Evolutionary conservation across 495 filamentous ascomycete species (phyloP).

Genomic region (Penicillium cosmopolitanum): DNA sequence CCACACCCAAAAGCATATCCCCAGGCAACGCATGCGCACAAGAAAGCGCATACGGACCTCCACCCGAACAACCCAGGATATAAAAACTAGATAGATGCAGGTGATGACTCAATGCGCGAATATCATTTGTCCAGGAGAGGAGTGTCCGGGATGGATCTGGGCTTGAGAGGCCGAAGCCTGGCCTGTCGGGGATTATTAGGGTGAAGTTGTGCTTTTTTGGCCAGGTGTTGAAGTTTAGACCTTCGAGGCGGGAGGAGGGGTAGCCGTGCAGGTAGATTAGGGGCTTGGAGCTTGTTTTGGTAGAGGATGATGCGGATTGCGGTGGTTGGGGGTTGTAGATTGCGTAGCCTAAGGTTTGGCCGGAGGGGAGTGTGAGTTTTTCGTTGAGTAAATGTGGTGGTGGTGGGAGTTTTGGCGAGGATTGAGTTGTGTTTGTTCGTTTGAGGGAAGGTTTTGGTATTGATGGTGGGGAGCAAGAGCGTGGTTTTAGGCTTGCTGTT

Average conservation of each 20-base stretch:
- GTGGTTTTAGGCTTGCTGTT: too few relatives aligned
- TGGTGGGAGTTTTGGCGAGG: not conserved
- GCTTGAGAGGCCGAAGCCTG: constrained; percentile 49
- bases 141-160: constrained; percentile 39
- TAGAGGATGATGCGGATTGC: too few relatives aligned
- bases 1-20: constrained; percentile 35
- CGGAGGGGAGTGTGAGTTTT: constrained; percentile 23
- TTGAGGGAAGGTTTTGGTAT: not conserved
- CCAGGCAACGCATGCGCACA: constrained; percentile 36
- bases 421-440: not conserved
- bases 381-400: not conserved
- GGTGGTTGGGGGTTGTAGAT: constrained; percentile 36
- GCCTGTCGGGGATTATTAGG: constrained; percentile 45
- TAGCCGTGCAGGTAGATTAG: constrained; percentile 51
- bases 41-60: constrained; percentile 51
- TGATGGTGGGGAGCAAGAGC: not conserved
- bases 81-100: constrained; percentile 39
- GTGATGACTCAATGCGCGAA: constrained; percentile 39
- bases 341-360: constrained; percentile 43
- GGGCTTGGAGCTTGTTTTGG: constrained; percentile 23
- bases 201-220: constrained; percentile 34
- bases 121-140: constrained; percentile 45
- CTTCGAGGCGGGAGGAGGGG: constrained; percentile 48
- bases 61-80: constrained; percentile 50
- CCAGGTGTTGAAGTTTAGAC: constrained; percentile 24